Percentiles rank a stretch among this genome's conserved stretches.
These are phyloP conservation scores for Jamesozyma rosinii DNA, from an alignment of 805 yeast genomes.

Conservation along the genomic window DNA sequence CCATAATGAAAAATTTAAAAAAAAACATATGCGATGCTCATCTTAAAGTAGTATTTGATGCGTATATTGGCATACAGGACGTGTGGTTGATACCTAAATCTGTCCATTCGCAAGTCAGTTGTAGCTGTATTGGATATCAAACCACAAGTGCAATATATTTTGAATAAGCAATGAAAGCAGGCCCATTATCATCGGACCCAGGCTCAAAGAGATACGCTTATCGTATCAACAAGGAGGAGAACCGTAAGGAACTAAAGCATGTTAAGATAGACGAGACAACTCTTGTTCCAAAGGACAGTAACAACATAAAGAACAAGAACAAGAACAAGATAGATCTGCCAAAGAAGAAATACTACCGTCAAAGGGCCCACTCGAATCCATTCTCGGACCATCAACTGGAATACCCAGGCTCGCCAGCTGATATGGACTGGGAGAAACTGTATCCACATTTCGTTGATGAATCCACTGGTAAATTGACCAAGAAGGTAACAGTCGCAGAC, in stretches of 20 bases:
- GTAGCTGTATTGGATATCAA: too few relatives aligned
- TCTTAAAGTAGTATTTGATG: too few relatives aligned
- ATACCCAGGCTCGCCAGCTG: conserved; percentile 71
- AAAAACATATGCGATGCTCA: too few relatives aligned
- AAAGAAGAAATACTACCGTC: conserved; percentile 80
- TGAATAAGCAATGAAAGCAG: conserved; percentile 21
- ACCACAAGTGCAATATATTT: too few relatives aligned
- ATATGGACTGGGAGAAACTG: conserved; percentile 78
- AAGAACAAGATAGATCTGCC: conserved; percentile 45
- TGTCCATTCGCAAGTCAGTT: too few relatives aligned
- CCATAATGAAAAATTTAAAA: too few relatives aligned
- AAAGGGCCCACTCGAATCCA: conserved; percentile 96
- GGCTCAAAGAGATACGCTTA: conserved; percentile 33
- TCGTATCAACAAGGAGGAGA: conserved; percentile 41
- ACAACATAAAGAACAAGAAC: conserved; percentile 9
- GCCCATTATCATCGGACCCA: conserved; percentile 19
- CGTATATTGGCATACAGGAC: too few relatives aligned
- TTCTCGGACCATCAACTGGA: conserved; percentile 90
- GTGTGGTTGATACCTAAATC: too few relatives aligned
- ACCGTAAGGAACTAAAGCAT: conserved; percentile 39
- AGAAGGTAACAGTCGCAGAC: conserved; percentile 79
- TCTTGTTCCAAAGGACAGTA: conserved; percentile 1
- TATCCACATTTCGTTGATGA: conserved; percentile 55
- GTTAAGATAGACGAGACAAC: conserved; percentile 36
- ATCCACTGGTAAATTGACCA: conserved; percentile 34